Base-by-base conservation (phyloP, 495 filamentous ascomycete genomes). In the Neurospora intermedia region DNA sequence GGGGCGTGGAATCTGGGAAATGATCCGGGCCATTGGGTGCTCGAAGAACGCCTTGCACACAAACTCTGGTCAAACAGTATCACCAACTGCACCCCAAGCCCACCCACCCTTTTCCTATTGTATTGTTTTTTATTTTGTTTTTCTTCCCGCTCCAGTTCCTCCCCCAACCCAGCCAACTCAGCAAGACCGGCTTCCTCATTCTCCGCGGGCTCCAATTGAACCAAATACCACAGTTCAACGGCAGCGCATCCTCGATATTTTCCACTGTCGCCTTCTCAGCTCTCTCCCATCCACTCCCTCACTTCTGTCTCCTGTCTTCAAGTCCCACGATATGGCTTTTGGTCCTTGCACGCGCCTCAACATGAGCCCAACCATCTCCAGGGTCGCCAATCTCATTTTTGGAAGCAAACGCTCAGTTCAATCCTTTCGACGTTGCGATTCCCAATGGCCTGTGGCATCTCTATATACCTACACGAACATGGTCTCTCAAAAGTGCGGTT, bases 21-120 rank as follows among this genome's bases (percentile, higher is more conserved):
- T 0, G 3, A 45, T 0, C 43, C 43, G 0, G 8, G n/a, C 16
- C 0, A n/a, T 45, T n/a, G 16, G 9, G 9, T 6, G 1, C 43
- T 9, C 16, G 16, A n/a, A 9, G 0, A 45, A 45, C 3, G 18
- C 43, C 43, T n/a, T 45, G 16, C 35, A 45, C 16, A 9, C 16
- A 1, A n/a, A 0, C 2, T 45, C 16, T 1, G 18, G 2, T 2
- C 43, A 45, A 45, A 9, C 7, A n/a, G 2, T 27, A 27, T 27
- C 27, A 27, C 27, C 27, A 27, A 27, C 27, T 27, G 27, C 27
- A 27, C 27, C 1, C 27, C 27, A 27, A 27, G 27, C 27, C 27
- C 27, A 27, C 27, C 27, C 27, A 27, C 27, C 27, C 27, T 27
- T 27, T 27, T 27, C 27, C 27, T 27, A 27, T 27, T 27, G 27